Percentiles rank a stretch among this genome's conserved stretches.
Evolutionary conservation across 106 monocot genomes (phyloP).

Genomic region (Narthecium ossifragum): DNA sequence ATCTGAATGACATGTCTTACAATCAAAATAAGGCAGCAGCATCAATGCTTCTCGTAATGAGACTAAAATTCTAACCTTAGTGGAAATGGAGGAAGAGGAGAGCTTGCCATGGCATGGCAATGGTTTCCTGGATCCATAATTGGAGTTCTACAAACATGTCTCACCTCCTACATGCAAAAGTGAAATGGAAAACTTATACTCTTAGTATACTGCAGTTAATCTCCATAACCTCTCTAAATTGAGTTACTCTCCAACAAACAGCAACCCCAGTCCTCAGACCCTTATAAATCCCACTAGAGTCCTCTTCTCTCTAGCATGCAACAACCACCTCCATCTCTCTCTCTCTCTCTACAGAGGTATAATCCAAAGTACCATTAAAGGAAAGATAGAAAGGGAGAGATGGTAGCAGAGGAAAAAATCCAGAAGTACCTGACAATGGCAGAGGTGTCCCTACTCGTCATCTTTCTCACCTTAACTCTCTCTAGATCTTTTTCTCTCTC

Average conservation of each 20-base stretch:
- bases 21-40: too few species aligned
- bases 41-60: too few species aligned
- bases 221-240: too few species aligned
- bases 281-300: not conserved
- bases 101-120: too few species aligned
- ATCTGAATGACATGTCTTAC: too few species aligned
- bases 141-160: too few species aligned
- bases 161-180: too few species aligned
- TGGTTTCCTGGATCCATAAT: too few species aligned
- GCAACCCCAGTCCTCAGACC: constrained; percentile 1
- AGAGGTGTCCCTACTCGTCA: constrained; percentile 12
- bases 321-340: constrained; percentile 3
- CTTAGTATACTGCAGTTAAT: too few species aligned
- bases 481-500: not conserved
- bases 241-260: not conserved
- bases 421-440: constrained; percentile 12
- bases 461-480: not conserved
- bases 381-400: not conserved
- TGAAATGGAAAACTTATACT: too few species aligned
- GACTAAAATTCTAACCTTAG: too few species aligned
- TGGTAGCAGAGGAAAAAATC: constrained; percentile 13
- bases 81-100: too few species aligned
- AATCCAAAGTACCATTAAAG: not conserved
- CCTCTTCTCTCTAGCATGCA: constrained; percentile 2
- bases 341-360: not conserved